Conservation (phyloP, 78 protist genomes). For the Trichosphaerium sp. region DNA sequence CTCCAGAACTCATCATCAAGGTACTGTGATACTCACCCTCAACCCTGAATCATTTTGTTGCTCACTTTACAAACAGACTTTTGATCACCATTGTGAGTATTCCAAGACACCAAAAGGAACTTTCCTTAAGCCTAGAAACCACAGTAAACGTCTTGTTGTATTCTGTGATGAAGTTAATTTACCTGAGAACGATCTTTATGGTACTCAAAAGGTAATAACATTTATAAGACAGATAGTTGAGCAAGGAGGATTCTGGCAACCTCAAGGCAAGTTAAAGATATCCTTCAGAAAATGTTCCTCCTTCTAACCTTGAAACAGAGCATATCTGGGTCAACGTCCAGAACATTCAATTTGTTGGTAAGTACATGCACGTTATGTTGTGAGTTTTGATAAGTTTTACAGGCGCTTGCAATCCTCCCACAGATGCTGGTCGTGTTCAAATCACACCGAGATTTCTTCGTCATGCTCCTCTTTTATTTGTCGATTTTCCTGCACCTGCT, state of each 20-base stretch:
- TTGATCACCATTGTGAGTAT: conserved; percentile 71
- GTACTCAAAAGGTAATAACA: conserved; percentile 90
- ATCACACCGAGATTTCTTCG: conserved; percentile 80
- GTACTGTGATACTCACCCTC: no score
- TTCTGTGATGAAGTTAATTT: conserved; percentile 96
- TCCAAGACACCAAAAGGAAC: conserved; percentile 63
- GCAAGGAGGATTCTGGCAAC: conserved; percentile 91
- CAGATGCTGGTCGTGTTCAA: conserved; percentile 95
- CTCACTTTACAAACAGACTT: no score
- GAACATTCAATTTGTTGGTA: conserved; percentile 76
- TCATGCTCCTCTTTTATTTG: conserved; percentile 84
- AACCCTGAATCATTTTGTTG: no score
- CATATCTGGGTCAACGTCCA: conserved; percentile 75
- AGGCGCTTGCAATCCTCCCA: conserved; percentile 98
- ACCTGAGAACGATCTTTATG: conserved; percentile 88
- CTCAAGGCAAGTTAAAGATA: background rate
- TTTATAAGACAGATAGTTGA: conserved; percentile 89
- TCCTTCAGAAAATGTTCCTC: background rate
- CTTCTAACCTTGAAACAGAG: conserved; percentile 8
- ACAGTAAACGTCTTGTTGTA: conserved; percentile 80
- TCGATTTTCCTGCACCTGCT: conserved; percentile 88
- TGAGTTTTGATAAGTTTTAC: conserved; percentile 11
- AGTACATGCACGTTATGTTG: background rate
- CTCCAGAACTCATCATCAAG: conserved; percentile 72
- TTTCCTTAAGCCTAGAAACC: conserved; percentile 37